Evolutionary conservation across 2,329 filamentous ascomycete species (phyloP).

Genomic region (Xylariaceae sp.): DNA sequence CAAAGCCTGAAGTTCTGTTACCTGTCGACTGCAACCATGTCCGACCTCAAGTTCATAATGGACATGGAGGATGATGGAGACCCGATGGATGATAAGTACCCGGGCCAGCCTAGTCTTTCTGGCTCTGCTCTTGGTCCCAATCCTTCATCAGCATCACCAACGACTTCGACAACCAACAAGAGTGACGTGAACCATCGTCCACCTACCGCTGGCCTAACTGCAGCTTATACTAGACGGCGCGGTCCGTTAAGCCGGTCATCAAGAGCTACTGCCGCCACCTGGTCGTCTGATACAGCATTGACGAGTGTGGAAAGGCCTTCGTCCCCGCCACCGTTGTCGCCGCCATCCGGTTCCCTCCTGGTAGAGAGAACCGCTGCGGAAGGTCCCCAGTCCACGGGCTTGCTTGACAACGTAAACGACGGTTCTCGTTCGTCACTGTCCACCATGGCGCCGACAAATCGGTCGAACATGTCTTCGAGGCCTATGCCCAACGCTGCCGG

Average conservation of each 20-base stretch:
- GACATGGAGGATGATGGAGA: slow-evolving; percentile 46
- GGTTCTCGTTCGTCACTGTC: slow-evolving; percentile 33
- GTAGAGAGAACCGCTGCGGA: slow-evolving; percentile 39
- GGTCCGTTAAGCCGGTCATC: slow-evolving; percentile 31
- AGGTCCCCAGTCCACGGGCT: slow-evolving; percentile 47
- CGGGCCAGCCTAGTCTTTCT: slow-evolving; percentile 36
- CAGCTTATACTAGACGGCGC: slow-evolving; percentile 33
- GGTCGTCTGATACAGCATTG: slow-evolving; percentile 19
- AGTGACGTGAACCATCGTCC: slow-evolving; percentile 38
- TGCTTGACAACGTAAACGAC: slow-evolving; percentile 29
- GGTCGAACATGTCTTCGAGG: slow-evolving; percentile 34
- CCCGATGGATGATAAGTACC: slow-evolving; percentile 41
- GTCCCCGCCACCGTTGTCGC: neutral
- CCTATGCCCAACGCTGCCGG: slow-evolving; percentile 34
- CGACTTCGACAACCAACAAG: slow-evolving; percentile 31
- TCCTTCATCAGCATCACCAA: no score
- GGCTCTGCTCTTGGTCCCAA: slow-evolving; percentile 32
- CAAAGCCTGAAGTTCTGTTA: slow-evolving; percentile 7
- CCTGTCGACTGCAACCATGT: slow-evolving; percentile 31
- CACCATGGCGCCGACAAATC: slow-evolving; percentile 25
- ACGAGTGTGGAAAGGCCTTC: slow-evolving; percentile 9
- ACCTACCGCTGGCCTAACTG: slow-evolving; percentile 28
- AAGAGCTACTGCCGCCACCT: slow-evolving; percentile 27
- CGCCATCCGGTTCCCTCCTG: slow-evolving; percentile 25
- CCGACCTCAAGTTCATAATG: slow-evolving; percentile 53